These are phyloP conservation scores for Diaporthe australafricana DNA, from an alignment of 2,329 filamentous ascomycete species.

Conservation along the genomic window DNA sequence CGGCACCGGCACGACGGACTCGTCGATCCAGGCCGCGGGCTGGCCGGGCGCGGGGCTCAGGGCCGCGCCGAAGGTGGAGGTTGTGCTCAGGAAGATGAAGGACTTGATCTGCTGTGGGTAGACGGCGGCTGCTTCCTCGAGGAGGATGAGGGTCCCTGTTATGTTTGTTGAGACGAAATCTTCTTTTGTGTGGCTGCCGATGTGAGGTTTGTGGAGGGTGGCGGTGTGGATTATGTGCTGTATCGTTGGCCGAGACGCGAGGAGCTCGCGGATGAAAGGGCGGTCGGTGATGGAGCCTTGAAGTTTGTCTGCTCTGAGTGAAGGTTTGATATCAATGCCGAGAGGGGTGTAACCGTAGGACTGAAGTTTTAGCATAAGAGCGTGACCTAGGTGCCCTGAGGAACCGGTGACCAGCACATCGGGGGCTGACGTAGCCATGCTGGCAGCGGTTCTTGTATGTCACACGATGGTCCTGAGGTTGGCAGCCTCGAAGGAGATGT, in stretches of 20 bases:
- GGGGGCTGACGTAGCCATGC: slow-evolving; percentile 28
- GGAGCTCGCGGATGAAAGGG: slow-evolving; percentile 46
- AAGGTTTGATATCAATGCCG: slow-evolving; percentile 57
- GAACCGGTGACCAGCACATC: slow-evolving; percentile 60
- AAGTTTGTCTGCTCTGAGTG: slow-evolving; percentile 40
- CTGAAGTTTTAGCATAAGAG: slow-evolving; percentile 57
- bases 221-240: slow-evolving; percentile 57
- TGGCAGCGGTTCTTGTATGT: not conserved
- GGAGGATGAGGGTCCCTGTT: slow-evolving; percentile 54
- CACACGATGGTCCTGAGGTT: not conserved
- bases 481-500: not conserved
- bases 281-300: slow-evolving; percentile 53
- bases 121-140: slow-evolving; percentile 50
- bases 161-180: slow-evolving; percentile 59
- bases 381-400: slow-evolving; percentile 58
- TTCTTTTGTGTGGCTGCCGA: slow-evolving; percentile 56
- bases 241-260: slow-evolving; percentile 47
- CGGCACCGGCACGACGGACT: slow-evolving; percentile 52
- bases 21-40: slow-evolving; percentile 58
- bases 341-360: slow-evolving; percentile 52
- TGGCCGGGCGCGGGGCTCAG: slow-evolving; percentile 49
- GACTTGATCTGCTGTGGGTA: slow-evolving; percentile 45
- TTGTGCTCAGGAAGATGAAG: slow-evolving; percentile 60
- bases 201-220: slow-evolving; percentile 61
- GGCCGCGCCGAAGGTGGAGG: slow-evolving; percentile 57